phyloP scores from a whole-genome alignment of 306 rosid species.

The Vachellia pachyceras region DNA sequence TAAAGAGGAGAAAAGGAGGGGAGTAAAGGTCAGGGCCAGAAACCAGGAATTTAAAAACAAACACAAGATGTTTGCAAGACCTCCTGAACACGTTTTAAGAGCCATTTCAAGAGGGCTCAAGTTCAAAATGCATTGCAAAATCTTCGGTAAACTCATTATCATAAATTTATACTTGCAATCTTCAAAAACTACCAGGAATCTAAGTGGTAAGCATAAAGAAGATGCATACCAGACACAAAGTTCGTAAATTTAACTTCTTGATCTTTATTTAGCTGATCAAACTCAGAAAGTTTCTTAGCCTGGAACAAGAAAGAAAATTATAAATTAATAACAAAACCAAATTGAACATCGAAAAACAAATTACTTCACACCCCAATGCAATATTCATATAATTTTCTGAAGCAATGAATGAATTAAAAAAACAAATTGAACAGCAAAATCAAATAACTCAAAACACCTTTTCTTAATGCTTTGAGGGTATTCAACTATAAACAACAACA shows the following conservation, averaged over 20 bases:
- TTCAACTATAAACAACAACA: not conserved
- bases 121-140: not conserved
- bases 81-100: not conserved
- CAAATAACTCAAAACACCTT: not conserved
- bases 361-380: not conserved
- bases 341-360: no score
- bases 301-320: conserved; percentile 40
- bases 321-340: conserved; percentile 17
- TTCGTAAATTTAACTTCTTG: conserved; percentile 77
- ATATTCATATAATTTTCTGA: conserved; percentile 7
- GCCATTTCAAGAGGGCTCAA: not conserved
- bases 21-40: not conserved
- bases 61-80: not conserved
- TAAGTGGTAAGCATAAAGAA: conserved; percentile 3
- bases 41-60: not conserved
- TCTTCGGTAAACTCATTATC: conserved; percentile 1
- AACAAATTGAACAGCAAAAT: not conserved
- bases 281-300: conserved; percentile 60
- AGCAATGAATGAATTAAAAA: not conserved
- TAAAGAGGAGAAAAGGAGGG: not conserved
- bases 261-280: conserved; percentile 59
- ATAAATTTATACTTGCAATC: not conserved
- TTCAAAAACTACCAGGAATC: conserved; percentile 7
- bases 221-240: conserved; percentile 64
- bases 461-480: not conserved